A percentile compares a stretch with the other conserved stretches of the same genome.
Conservation (phyloP, 352 stramenopile genomes). For the Pythium phragmitis region DNA sequence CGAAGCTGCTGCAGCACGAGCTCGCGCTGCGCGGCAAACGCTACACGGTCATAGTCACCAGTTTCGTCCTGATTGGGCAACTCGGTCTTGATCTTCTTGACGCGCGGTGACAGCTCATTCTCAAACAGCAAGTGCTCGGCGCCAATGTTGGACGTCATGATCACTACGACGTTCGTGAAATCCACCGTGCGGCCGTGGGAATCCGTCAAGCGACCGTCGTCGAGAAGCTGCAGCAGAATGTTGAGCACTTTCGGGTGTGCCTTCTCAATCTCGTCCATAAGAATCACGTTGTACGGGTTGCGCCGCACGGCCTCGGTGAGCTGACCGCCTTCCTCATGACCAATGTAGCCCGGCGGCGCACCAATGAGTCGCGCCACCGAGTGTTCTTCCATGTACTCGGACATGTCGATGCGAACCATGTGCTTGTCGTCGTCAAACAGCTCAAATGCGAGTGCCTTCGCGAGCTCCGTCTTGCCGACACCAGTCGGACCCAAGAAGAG, state of each 20-base stretch:
- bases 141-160: slow-evolving; percentile 98
- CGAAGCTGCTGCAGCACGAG: slow-evolving; percentile 89
- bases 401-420: slow-evolving; percentile 97
- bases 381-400: slow-evolving; percentile 97
- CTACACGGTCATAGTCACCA: slow-evolving; percentile 17
- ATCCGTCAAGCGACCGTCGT: slow-evolving; percentile 98
- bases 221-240: slow-evolving; percentile 95
- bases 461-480: slow-evolving; percentile 95
- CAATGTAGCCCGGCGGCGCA: slow-evolving; percentile 95
- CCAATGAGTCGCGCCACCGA: slow-evolving; percentile 92
- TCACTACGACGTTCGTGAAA: slow-evolving; percentile 97
- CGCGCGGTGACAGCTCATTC: slow-evolving; percentile 44
- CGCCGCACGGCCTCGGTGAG: slow-evolving; percentile 95
- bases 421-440: slow-evolving; percentile 95
- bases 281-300: slow-evolving; percentile 95
- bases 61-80: slow-evolving; percentile 27
- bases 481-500: slow-evolving; percentile 96
- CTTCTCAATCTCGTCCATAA: slow-evolving; percentile 99
- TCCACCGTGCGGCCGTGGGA: slow-evolving; percentile 95
- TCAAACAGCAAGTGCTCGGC: slow-evolving; percentile 87
- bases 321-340: slow-evolving; percentile 94
- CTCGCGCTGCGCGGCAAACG: slow-evolving; percentile 59
- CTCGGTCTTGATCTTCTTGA: slow-evolving; percentile 60
- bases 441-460: slow-evolving; percentile 93
- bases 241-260: slow-evolving; percentile 96